These are phyloP conservation scores for Tylopilus subfusipes DNA, from an alignment of 768 basidiomycete species.

Conservation along the genomic window DNA sequence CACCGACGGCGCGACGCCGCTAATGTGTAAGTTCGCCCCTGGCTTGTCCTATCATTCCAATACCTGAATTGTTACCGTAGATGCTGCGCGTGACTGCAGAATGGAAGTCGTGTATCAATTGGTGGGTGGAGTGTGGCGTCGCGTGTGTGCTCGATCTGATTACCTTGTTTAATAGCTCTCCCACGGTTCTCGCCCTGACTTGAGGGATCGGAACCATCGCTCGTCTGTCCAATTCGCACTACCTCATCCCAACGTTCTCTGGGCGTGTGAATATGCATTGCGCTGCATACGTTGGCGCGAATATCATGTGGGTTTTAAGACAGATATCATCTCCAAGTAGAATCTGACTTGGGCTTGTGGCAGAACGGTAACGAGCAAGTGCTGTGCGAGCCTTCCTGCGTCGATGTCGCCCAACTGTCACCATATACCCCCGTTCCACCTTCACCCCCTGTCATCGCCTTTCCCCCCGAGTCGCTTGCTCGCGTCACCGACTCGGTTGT, in stretches of 20 bases:
- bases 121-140: slow-evolving; percentile 40
- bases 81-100: slow-evolving; percentile 73
- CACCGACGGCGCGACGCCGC: slow-evolving; percentile 68
- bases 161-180: slow-evolving; percentile 36
- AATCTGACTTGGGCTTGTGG: slow-evolving; percentile 2
- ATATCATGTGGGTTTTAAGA: slow-evolving; percentile 42
- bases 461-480: slow-evolving; percentile 40
- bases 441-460: slow-evolving; percentile 26
- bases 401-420: slow-evolving; percentile 25
- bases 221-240: slow-evolving; percentile 70
- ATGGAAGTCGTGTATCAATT: slow-evolving; percentile 63
- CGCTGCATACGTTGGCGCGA: slow-evolving; percentile 61
- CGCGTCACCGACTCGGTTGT: slow-evolving; percentile 51
- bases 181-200: slow-evolving; percentile 70
- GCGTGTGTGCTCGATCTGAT: slow-evolving; percentile 11
- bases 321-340: background rate
- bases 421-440: slow-evolving; percentile 21
- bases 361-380: slow-evolving; percentile 33
- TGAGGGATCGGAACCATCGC: slow-evolving; percentile 67
- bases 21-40: slow-evolving; percentile 66
- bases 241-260: slow-evolving; percentile 58
- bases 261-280: slow-evolving; percentile 65
- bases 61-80: slow-evolving; percentile 35
- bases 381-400: slow-evolving; percentile 22
- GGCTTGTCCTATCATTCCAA: slow-evolving; percentile 1